Evolutionary conservation across 2,329 filamentous ascomycete genomes (phyloP).

Genomic region (Venturia pyrina): DNA sequence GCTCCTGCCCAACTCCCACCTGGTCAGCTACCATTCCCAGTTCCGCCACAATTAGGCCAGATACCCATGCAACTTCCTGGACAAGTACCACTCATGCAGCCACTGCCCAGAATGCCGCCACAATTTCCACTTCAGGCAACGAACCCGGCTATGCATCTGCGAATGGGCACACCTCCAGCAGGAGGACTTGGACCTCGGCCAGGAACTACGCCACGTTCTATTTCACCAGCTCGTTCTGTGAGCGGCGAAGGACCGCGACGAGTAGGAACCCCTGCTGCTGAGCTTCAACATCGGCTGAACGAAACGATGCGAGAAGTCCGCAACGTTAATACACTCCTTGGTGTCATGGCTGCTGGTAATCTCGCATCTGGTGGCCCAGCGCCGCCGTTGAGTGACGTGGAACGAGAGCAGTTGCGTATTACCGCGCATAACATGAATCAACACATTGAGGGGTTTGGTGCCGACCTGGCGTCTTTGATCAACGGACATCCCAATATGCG

Average conservation of each 20-base stretch:
- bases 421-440: constrained; percentile 6
- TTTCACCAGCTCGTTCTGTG: constrained; percentile 9
- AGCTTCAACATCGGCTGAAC: constrained; percentile 7
- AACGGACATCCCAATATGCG: constrained; percentile 10
- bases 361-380: neutral
- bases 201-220: constrained; percentile 1
- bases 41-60: neutral
- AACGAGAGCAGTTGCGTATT: neutral
- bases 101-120: neutral
- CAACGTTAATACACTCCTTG: constrained; percentile 7
- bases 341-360: neutral
- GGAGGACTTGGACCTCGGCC: constrained; percentile 1
- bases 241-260: constrained; percentile 9
- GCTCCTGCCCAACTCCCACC: constrained; percentile 3
- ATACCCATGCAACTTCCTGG: neutral
- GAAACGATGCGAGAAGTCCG: constrained; percentile 7
- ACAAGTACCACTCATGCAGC: constrained; percentile 3
- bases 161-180: constrained; percentile 2
- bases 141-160: constrained; percentile 2
- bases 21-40: neutral
- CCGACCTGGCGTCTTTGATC: neutral
- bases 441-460: constrained; percentile 11
- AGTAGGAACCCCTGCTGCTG: constrained; percentile 8
- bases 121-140: constrained; percentile 2
- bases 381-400: neutral